Conservation (phyloP, 2,329 filamentous ascomycete species). For the Colletotrichum ledebouriae region DNA sequence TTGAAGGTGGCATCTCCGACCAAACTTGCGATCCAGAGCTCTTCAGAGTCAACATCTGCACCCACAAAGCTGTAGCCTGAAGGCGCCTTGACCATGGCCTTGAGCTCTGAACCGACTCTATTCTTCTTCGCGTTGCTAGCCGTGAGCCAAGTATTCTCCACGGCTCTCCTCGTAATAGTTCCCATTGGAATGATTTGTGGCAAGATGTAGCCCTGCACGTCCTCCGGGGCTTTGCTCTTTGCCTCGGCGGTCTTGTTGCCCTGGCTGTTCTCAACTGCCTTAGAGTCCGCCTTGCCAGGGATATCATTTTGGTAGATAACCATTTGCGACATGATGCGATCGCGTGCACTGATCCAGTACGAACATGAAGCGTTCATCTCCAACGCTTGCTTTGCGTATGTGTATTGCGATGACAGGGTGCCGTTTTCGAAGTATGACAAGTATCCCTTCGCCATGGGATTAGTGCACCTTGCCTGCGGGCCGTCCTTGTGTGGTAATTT, state of each 20-base stretch:
- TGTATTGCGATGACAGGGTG: slow-evolving; percentile 85
- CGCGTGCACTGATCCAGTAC: slow-evolving; percentile 97
- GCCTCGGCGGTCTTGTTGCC: slow-evolving; percentile 14
- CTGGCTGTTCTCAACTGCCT: slow-evolving; percentile 43
- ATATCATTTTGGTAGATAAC: slow-evolving; percentile 85
- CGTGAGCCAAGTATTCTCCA: slow-evolving; percentile 98
- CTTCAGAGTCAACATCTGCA: slow-evolving; percentile 96
- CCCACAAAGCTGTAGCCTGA: slow-evolving; percentile 94
- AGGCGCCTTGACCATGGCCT: slow-evolving; percentile 95
- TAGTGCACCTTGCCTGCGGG: slow-evolving; percentile 84
- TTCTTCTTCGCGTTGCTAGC: slow-evolving; percentile 98
- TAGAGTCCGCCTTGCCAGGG: slow-evolving; percentile 21
- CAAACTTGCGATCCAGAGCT: slow-evolving; percentile 97
- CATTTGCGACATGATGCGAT: slow-evolving; percentile 94
- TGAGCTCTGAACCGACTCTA: slow-evolving; percentile 94
- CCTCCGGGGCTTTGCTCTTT: slow-evolving; percentile 41
- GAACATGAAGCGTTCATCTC: slow-evolving; percentile 99
- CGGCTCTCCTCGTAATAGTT: slow-evolving; percentile 91
- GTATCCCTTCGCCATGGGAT: slow-evolving; percentile 92
- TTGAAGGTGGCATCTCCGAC: slow-evolving; percentile 96
- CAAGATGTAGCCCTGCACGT: slow-evolving; percentile 81
- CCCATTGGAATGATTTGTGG: slow-evolving; percentile 99
- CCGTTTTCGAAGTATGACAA: slow-evolving; percentile 92
- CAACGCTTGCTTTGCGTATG: slow-evolving; percentile 92
- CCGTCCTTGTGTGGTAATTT: slow-evolving; percentile 98